Evolutionary conservation across 495 filamentous ascomycete species (phyloP).

Genomic region (Penicillium malachiteum): DNA sequence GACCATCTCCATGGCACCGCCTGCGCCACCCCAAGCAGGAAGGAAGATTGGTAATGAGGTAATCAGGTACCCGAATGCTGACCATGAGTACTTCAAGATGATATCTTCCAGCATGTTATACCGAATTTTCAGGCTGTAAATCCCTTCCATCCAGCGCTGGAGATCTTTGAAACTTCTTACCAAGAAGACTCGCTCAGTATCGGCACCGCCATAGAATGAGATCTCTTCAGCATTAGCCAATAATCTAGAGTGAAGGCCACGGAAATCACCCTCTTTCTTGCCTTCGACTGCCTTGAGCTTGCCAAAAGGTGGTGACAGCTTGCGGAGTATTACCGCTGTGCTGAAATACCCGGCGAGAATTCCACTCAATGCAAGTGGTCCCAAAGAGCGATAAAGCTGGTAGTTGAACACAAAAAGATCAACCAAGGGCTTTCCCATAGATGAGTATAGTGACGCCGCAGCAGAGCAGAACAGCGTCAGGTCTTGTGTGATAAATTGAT

Average conservation of each 20-base stretch:
- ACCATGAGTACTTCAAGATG: conserved; percentile 97
- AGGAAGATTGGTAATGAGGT: conserved; percentile 93
- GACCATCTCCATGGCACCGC: conserved; percentile 64
- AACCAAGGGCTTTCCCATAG: conserved; percentile 91
- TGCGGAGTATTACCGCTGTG: conserved; percentile 82
- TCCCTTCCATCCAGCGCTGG: conserved; percentile 92
- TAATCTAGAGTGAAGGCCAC: conserved; percentile 81
- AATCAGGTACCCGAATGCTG: conserved; percentile 91
- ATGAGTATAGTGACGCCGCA: conserved; percentile 92
- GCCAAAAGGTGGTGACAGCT: conserved; percentile 90
- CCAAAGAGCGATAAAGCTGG: conserved; percentile 88
- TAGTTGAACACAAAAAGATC: conserved; percentile 97
- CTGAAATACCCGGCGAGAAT: conserved; percentile 89
- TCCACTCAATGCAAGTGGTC: conserved; percentile 81
- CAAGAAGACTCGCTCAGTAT: conserved; percentile 87
- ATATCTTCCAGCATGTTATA: conserved; percentile 99
- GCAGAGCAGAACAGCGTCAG: conserved; percentile 91
- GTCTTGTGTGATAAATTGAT: conserved; percentile 98
- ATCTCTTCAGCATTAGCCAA: conserved; percentile 98
- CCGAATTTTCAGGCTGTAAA: conserved; percentile 92
- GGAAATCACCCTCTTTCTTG: conserved; percentile 89
- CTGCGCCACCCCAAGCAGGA: conserved; percentile 88
- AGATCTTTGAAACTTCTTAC: conserved; percentile 87
- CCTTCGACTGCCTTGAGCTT: conserved; percentile 95
- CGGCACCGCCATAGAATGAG: conserved; percentile 95